A percentile compares a stretch with the other conserved stretches of the same genome.
Conservation (phyloP, 2,329 filamentous ascomycete species). For the Ascochyta viciae-villosae region DNA sequence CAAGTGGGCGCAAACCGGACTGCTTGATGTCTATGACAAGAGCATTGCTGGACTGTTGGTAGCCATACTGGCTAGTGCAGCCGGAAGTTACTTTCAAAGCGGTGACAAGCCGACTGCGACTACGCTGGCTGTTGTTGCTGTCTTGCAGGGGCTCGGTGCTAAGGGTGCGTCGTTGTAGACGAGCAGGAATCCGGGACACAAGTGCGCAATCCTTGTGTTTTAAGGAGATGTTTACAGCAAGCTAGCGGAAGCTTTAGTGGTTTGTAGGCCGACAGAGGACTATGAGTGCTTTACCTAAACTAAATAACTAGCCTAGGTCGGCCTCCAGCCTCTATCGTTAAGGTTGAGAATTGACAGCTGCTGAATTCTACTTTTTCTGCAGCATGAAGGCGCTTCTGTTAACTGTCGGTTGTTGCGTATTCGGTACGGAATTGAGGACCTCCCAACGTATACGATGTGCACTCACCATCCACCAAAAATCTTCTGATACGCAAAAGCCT, state of each 20-base stretch:
- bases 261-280: too few relatives aligned
- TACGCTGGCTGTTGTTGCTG: constrained; percentile 30
- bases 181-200: neutral
- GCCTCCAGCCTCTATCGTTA: too few relatives aligned
- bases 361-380: too few relatives aligned
- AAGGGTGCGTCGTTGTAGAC: constrained; percentile 7
- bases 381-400: too few relatives aligned
- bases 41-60: constrained; percentile 39
- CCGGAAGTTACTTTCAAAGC: constrained; percentile 30
- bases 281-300: too few relatives aligned
- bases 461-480: neutral
- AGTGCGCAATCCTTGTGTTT: too few relatives aligned
- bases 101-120: constrained; percentile 37
- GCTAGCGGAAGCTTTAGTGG: too few relatives aligned
- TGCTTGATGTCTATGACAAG: constrained; percentile 44
- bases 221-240: too few relatives aligned
- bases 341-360: too few relatives aligned
- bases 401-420: too few relatives aligned
- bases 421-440: neutral
- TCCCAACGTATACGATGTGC: neutral
- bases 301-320: too few relatives aligned
- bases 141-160: constrained; percentile 36
- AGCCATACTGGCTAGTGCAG: constrained; percentile 33
- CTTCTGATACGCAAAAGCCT: neutral
- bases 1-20: constrained; percentile 42